Evolutionary conservation across 768 basidiomycete species (phyloP).

Genomic region (Lentinula boryana): DNA sequence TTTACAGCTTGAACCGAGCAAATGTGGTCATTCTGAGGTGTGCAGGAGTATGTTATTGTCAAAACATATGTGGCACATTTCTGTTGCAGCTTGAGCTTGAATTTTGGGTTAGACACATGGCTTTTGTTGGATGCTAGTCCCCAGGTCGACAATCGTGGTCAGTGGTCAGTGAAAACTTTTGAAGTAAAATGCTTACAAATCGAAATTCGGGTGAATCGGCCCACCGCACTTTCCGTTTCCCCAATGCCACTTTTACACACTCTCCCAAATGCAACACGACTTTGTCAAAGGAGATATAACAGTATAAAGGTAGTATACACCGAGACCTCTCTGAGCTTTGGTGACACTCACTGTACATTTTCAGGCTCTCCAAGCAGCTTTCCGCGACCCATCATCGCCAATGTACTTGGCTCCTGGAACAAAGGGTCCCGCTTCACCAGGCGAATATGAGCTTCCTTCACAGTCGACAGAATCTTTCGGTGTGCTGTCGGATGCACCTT

Average conservation of each 20-base stretch:
- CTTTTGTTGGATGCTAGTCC: too few species aligned
- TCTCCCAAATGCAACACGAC: background rate
- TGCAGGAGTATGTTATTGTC: too few species aligned
- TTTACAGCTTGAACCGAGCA: background rate
- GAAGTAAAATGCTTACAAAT: background rate
- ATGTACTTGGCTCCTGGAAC: conserved; percentile 57
- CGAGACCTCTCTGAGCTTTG: background rate
- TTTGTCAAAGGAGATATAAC: background rate
- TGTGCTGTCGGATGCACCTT: background rate
- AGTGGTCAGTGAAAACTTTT: too few species aligned
- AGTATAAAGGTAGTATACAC: background rate
- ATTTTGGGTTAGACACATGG: too few species aligned
- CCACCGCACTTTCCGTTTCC: background rate
- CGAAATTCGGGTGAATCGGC: background rate
- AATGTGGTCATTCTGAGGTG: background rate
- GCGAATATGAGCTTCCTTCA: conserved; percentile 26
- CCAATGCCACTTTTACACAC: background rate
- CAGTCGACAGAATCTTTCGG: conserved; percentile 1
- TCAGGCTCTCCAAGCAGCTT: conserved; percentile 57
- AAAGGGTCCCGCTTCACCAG: conserved; percentile 53
- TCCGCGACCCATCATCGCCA: conserved; percentile 60
- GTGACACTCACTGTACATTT: background rate
- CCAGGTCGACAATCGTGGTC: too few species aligned
- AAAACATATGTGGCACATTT: too few species aligned
- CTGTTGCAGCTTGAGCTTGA: too few species aligned